phyloP scores from a whole-genome alignment of 2,329 filamentous ascomycete species.

The Biscogniauxia mediterranea region DNA sequence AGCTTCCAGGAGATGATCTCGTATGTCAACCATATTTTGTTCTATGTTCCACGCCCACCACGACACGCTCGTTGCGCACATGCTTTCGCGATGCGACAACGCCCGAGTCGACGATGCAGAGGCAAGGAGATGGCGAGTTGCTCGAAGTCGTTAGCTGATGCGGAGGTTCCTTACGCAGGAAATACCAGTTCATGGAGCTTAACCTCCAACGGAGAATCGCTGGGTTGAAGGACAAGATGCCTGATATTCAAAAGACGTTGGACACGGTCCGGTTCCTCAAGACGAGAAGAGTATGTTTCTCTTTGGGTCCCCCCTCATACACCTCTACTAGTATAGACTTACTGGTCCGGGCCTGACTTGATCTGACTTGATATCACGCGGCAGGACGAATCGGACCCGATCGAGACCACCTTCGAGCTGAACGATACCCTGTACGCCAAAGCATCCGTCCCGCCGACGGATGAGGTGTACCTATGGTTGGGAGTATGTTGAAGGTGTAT shows the following conservation, averaged over 20 bases:
- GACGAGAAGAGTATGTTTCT: slow-evolving; percentile 60
- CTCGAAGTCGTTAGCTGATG: slow-evolving; percentile 5
- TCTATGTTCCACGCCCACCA: no score
- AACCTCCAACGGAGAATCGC: slow-evolving; percentile 82
- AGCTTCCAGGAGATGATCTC: slow-evolving; percentile 93
- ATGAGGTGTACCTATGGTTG: slow-evolving; percentile 97
- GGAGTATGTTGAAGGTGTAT: slow-evolving; percentile 56
- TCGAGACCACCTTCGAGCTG: slow-evolving; percentile 92
- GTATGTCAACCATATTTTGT: slow-evolving; percentile 48
- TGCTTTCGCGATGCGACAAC: background rate
- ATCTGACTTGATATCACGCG: slow-evolving; percentile 4
- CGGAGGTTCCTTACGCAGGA: slow-evolving; percentile 52
- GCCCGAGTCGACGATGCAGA: background rate
- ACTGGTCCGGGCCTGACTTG: background rate
- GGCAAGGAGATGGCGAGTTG: background rate
- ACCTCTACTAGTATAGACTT: background rate
- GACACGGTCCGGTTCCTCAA: slow-evolving; percentile 87
- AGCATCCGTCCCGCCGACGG: slow-evolving; percentile 74
- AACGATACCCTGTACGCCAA: slow-evolving; percentile 95
- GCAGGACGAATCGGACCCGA: slow-evolving; percentile 59
- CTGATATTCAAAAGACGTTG: slow-evolving; percentile 93
- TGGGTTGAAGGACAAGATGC: slow-evolving; percentile 90
- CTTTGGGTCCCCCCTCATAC: background rate
- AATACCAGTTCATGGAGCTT: slow-evolving; percentile 99
- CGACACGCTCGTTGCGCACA: no score